Base-by-base conservation (phyloP, 345 rosid genomes). In the Psidium guajava region DNA sequence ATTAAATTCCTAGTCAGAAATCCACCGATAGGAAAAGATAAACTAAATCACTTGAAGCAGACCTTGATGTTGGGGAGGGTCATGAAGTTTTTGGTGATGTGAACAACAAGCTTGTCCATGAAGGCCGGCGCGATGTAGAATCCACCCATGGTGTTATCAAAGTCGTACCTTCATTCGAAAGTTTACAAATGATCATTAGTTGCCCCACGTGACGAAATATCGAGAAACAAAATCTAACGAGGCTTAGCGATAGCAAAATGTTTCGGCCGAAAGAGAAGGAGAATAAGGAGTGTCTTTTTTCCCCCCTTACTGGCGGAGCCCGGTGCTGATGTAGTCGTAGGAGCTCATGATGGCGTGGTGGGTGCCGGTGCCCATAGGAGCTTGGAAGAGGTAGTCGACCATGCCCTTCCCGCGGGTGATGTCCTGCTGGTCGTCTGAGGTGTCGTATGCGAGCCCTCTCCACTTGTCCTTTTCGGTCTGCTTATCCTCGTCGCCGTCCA, bases 71-170 rank as follows among this genome's bases (percentile, higher is more conserved):
- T 96, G 28, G 99, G 99, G 52, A 97, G 92, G 56, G 22, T 61
- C 96, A 97, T 92, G 95, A 92, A 97, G 97, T 97, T 97, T 98
- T 97, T 97, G 91, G 92, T 85, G 91, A 97, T 88, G 93, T 96
- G 99, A 86, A 97, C 98, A 83, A 96, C 93, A 80, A 97, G 94
- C 90, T 97, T 96, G 96, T 97, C 99, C 99, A 97, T 94, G 93
- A 97, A 97, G 85, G 96, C 95, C 13, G 98, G 98, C 53, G 99
- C 98, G 86, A 97, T 97, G 94, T 96, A 97, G 28, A 89, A 91
- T 28, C 98, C 99, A 83, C 91, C 98, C 91, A 93, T 86, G 86
- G 32, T 93, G 94, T 96, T 97, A 92, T 97, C 99, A 88, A 95
- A 84, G 90, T 92, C 83, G 89, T 90, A 96, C 86, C 98, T 84